Evolutionary conservation across 1,284 basidiomycete species (phyloP).

Genomic region (Omphalotus olearius): DNA sequence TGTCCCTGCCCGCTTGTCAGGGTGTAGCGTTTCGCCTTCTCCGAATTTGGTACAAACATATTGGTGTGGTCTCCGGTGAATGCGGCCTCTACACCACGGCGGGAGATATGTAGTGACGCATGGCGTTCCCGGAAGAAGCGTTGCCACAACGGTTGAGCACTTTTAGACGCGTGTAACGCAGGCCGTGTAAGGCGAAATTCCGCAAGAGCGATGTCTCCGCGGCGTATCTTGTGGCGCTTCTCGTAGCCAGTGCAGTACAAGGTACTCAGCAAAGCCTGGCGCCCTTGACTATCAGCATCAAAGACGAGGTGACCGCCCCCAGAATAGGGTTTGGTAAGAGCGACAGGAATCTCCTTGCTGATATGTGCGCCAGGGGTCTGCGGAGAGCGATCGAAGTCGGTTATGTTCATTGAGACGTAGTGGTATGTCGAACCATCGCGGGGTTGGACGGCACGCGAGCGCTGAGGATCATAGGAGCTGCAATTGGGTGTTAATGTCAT

Average conservation of each 20-base stretch:
- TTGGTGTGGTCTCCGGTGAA: conserved; percentile 17
- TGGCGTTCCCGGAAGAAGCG: conserved; percentile 22
- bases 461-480: conserved; percentile 18
- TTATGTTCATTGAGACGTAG: conserved; percentile 19
- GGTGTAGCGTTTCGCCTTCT: conserved; percentile 12
- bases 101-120: conserved; percentile 19
- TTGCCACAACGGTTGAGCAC: conserved; percentile 12
- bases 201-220: conserved; percentile 20
- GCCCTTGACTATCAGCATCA: conserved; percentile 14
- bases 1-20: conserved; percentile 18
- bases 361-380: neutral
- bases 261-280: conserved; percentile 18
- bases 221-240: conserved; percentile 12
- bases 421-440: conserved; percentile 17
- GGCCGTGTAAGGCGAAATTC: conserved; percentile 20
- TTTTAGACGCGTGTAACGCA: neutral
- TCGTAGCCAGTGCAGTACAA: conserved; percentile 23
- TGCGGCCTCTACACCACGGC: conserved; percentile 18
- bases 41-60: conserved; percentile 9
- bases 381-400: conserved; percentile 8
- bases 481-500: conserved; percentile 13
- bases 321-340: conserved; percentile 12
- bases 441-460: neutral
- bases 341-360: neutral
- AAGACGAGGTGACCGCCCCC: conserved; percentile 22